Percentiles rank a stretch among this genome's conserved stretches.
phyloP scores from a whole-genome alignment of 2,329 filamentous ascomycete species.

The Hortaea werneckii region DNA sequence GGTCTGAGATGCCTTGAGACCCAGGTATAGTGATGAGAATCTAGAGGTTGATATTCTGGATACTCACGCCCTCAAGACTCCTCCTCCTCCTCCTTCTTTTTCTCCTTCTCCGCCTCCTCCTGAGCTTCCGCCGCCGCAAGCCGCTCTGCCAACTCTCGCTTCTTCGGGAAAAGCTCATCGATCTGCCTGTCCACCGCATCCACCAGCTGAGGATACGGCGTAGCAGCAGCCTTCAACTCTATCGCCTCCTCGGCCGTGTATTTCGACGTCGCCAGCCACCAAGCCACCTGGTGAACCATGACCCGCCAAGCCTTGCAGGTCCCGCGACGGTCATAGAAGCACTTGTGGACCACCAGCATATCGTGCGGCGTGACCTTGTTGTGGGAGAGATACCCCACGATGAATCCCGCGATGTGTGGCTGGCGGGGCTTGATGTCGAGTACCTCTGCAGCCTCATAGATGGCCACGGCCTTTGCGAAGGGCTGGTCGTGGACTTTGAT shows the following conservation, averaged over 20 bases:
- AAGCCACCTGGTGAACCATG: constrained; percentile 6
- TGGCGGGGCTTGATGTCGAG: constrained; percentile 7
- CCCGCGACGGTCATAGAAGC: not conserved
- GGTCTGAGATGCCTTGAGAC: too few relatives aligned
- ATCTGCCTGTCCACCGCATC: constrained; percentile 1
- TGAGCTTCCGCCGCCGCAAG: not conserved
- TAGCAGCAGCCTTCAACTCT: constrained; percentile 1
- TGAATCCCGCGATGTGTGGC: constrained; percentile 6
- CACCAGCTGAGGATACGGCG: not conserved
- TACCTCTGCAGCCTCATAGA: constrained; percentile 5
- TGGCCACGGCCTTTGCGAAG: constrained; percentile 3
- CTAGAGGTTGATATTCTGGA: too few relatives aligned
- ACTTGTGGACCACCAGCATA: constrained; percentile 1
- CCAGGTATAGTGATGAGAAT: too few relatives aligned
- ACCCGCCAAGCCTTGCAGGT: constrained; percentile 4
- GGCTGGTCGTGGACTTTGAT: constrained; percentile 5
- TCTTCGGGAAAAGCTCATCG: not conserved
- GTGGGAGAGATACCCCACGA: constrained; percentile 7
- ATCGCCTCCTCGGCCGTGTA: constrained; percentile 1
- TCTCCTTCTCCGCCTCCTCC: not conserved
- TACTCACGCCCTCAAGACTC: too few relatives aligned
- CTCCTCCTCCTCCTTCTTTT: too few relatives aligned
- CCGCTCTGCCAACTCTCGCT: not conserved
- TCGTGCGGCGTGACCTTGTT: constrained; percentile 2
- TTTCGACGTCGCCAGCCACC: constrained; percentile 1